These are phyloP conservation scores for Nakazawaea populi DNA, from an alignment of 805 yeast species.

Conservation along the genomic window DNA sequence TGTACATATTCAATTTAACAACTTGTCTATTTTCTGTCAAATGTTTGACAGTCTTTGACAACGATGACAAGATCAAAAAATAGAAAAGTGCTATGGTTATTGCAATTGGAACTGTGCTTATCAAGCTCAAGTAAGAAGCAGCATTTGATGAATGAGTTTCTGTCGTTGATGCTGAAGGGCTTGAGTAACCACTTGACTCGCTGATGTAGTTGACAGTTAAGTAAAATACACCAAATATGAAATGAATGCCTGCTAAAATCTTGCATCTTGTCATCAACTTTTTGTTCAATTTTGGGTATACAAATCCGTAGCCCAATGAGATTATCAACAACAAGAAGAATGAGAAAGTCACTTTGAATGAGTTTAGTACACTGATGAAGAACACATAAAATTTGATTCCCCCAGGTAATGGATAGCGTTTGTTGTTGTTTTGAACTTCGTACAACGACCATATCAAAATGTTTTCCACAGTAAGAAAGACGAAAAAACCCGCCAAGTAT, in stretches of 20 bases:
- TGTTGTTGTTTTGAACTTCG: slow-evolving; percentile 64
- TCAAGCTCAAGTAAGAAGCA: slow-evolving; percentile 43
- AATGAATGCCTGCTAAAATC: slow-evolving; percentile 51
- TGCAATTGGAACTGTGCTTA: slow-evolving; percentile 67
- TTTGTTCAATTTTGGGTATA: slow-evolving; percentile 75
- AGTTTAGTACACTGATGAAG: slow-evolving; percentile 71
- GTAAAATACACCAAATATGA: slow-evolving; percentile 47
- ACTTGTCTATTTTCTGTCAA: slow-evolving; percentile 83
- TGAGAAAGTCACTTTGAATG: slow-evolving; percentile 79
- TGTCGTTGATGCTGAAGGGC: slow-evolving; percentile 24
- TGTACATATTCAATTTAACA: slow-evolving; percentile 86
- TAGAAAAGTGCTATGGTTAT: slow-evolving; percentile 69
- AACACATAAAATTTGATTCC: slow-evolving; percentile 68
- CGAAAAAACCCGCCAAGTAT: slow-evolving; percentile 81
- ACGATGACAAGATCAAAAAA: slow-evolving; percentile 63
- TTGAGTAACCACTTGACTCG: slow-evolving; percentile 24
- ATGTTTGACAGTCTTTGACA: slow-evolving; percentile 67
- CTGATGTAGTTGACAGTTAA: slow-evolving; percentile 37
- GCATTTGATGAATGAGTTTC: slow-evolving; percentile 43
- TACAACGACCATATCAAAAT: slow-evolving; percentile 88
- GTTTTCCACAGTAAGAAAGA: slow-evolving; percentile 77
- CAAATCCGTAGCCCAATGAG: slow-evolving; percentile 92
- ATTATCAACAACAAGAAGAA: slow-evolving; percentile 83
- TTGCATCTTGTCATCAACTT: slow-evolving; percentile 68
- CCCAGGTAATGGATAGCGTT: slow-evolving; percentile 26